These are phyloP conservation scores for Solanum pennellii DNA, from an alignment of 257 asterid species.

Conservation along the genomic window DNA sequence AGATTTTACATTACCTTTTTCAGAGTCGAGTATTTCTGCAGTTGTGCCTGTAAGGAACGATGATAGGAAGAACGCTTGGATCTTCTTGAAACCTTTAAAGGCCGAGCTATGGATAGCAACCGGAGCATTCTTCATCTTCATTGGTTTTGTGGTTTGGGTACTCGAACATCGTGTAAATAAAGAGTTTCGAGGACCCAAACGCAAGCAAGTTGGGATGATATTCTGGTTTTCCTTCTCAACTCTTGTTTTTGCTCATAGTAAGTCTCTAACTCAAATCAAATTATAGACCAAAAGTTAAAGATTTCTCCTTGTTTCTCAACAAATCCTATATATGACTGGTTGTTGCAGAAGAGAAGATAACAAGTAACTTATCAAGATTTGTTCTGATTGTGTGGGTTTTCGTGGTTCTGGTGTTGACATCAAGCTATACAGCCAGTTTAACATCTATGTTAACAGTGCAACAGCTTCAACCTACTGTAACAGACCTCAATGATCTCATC, in stretches of 20 bases:
- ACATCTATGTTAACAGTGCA: slow-evolving; percentile 32
- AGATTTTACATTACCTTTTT: slow-evolving; percentile 33
- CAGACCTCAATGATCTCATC: slow-evolving; percentile 21
- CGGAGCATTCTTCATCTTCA: slow-evolving; percentile 12
- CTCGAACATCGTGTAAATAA: slow-evolving; percentile 30
- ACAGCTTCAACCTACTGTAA: slow-evolving; percentile 21
- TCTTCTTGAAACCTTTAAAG: slow-evolving; percentile 26
- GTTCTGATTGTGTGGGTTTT: slow-evolving; percentile 36
- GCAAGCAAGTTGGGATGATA: slow-evolving; percentile 28
- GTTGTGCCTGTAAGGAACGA: slow-evolving; percentile 10
- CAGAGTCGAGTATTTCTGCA: slow-evolving; percentile 25
- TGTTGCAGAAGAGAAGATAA: slow-evolving; percentile 28
- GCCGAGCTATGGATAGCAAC: slow-evolving; percentile 24
- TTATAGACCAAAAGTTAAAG: not conserved
- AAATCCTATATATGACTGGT: not conserved
- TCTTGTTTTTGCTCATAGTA: slow-evolving; percentile 28
- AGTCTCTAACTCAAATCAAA: not conserved
- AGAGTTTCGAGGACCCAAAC: slow-evolving; percentile 28
- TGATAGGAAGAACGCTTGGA: slow-evolving; percentile 9
- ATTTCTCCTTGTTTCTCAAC: not conserved
- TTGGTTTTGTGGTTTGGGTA: slow-evolving; percentile 29
- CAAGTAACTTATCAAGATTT: slow-evolving; percentile 22
- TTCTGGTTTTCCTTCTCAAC: slow-evolving; percentile 36
- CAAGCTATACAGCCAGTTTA: slow-evolving; percentile 47
- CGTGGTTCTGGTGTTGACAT: slow-evolving; percentile 31